Evolutionary conservation across 345 rosid species (phyloP).

Genomic region (Salix udensis): DNA sequence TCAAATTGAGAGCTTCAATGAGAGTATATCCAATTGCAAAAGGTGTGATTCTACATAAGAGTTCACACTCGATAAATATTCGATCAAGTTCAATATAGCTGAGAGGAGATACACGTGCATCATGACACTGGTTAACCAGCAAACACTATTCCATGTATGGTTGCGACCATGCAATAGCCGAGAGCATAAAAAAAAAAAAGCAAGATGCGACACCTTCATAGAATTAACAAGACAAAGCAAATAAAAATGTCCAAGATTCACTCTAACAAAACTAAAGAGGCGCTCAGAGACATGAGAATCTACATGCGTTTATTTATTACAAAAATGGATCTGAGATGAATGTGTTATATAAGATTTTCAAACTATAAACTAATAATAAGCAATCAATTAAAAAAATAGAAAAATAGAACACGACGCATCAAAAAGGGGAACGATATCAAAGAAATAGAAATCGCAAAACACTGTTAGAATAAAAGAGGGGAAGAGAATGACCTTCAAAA

Average conservation of each 20-base stretch:
- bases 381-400: neutral
- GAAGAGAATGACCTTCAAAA: slow-evolving; percentile 63
- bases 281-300: no score
- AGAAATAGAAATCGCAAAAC: neutral
- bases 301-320: no score
- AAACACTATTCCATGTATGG: neutral
- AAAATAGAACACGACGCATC: fast-evolving
- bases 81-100: slow-evolving; percentile 19
- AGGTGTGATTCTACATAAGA: slow-evolving; percentile 11
- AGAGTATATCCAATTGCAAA: slow-evolving; percentile 21
- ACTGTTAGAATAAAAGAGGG: neutral
- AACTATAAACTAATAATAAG: neutral
- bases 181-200: no score
- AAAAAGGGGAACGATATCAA: neutral
- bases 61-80: slow-evolving; percentile 25
- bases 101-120: slow-evolving; percentile 13
- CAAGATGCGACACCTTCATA: no score
- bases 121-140: slow-evolving; percentile 30
- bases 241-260: no score
- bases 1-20: neutral
- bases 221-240: no score
- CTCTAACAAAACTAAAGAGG: no score
- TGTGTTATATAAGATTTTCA: no score
- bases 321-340: no score
- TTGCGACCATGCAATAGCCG: no score